Percentiles rank a stretch among this genome's conserved stretches.
Conservation (phyloP, 768 basidiomycete species). For the Russula olivacea region DNA sequence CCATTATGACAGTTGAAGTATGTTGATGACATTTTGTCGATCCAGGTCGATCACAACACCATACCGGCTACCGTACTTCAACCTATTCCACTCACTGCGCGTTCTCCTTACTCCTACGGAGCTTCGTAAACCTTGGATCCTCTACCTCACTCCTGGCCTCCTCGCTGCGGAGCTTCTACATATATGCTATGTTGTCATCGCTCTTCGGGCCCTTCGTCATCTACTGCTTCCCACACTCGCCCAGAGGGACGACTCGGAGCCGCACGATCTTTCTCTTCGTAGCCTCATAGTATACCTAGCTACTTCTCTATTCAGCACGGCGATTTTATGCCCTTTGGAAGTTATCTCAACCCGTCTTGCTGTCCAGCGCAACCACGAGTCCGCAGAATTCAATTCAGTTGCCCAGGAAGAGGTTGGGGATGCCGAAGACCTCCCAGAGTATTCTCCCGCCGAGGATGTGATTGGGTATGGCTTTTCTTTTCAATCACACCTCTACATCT, state of each 20-base stretch:
- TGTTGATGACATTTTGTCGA: slow-evolving; percentile 1
- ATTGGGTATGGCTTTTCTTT: slow-evolving; percentile 53
- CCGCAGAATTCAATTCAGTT: slow-evolving; percentile 67
- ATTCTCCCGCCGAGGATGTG: slow-evolving; percentile 70
- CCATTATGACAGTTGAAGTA: neutral
- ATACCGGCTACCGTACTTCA: slow-evolving; percentile 62
- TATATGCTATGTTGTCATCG: slow-evolving; percentile 41
- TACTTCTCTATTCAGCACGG: slow-evolving; percentile 51
- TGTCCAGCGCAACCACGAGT: slow-evolving; percentile 79
- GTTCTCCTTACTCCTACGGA: slow-evolving; percentile 78
- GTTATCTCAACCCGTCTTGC: slow-evolving; percentile 74
- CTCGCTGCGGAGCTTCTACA: slow-evolving; percentile 41
- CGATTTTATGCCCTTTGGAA: slow-evolving; percentile 67
- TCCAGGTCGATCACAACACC: slow-evolving; percentile 78
- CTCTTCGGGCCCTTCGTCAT: slow-evolving; percentile 40
- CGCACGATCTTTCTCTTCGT: slow-evolving; percentile 42
- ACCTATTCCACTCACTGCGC: slow-evolving; percentile 52
- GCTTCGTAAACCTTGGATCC: slow-evolving; percentile 67
- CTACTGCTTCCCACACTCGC: slow-evolving; percentile 55
- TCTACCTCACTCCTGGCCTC: slow-evolving; percentile 74
- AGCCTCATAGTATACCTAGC: slow-evolving; percentile 52
- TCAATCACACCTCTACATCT: neutral
- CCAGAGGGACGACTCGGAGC: slow-evolving; percentile 31
- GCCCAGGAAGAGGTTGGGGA: slow-evolving; percentile 68
- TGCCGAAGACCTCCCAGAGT: slow-evolving; percentile 53